A percentile compares a stretch with the other conserved stretches of the same genome.
phyloP scores from a whole-genome alignment of 306 rosid species.

The Gastrolobium bilobum region DNA sequence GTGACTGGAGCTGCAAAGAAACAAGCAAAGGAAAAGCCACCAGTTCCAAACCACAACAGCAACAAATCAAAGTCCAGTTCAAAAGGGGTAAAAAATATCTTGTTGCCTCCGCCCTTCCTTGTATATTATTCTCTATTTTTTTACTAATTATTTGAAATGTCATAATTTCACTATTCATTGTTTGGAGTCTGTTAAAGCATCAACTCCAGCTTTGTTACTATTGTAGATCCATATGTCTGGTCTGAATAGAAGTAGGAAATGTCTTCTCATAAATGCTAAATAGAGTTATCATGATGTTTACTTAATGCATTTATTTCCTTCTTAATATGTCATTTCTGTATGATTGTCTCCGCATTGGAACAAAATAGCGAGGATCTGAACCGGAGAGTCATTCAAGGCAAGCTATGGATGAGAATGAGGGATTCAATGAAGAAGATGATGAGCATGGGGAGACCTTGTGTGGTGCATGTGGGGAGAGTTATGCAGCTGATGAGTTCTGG shows the following conservation, averaged over 20 bases:
- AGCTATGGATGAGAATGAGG: slow-evolving; percentile 42
- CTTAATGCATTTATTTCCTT: not conserved
- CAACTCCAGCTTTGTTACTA: not conserved
- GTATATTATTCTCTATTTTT: not conserved
- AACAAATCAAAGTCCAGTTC: slow-evolving; percentile 65
- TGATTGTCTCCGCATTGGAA: slow-evolving; percentile 1
- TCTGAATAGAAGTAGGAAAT: slow-evolving; percentile 33
- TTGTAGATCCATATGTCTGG: not conserved
- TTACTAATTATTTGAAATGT: not conserved
- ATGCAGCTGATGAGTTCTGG: no score
- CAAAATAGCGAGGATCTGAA: slow-evolving; percentile 55
- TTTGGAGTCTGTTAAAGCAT: not conserved
- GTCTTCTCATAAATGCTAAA: not conserved
- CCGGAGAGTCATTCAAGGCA: slow-evolving; percentile 15
- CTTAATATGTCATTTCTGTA: not conserved
- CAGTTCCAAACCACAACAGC: slow-evolving; percentile 63
- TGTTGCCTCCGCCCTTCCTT: not conserved
- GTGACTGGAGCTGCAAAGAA: slow-evolving; percentile 56
- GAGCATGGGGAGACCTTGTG: no score
- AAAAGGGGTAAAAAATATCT: slow-evolving; percentile 59
- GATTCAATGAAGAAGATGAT: no score
- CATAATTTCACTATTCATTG: not conserved
- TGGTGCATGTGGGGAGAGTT: no score
- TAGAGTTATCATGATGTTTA: not conserved
- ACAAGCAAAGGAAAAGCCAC: slow-evolving; percentile 63